phyloP scores from a whole-genome alignment of 2,329 filamentous ascomycete genomes.

The Zymoseptoria passerinii region DNA sequence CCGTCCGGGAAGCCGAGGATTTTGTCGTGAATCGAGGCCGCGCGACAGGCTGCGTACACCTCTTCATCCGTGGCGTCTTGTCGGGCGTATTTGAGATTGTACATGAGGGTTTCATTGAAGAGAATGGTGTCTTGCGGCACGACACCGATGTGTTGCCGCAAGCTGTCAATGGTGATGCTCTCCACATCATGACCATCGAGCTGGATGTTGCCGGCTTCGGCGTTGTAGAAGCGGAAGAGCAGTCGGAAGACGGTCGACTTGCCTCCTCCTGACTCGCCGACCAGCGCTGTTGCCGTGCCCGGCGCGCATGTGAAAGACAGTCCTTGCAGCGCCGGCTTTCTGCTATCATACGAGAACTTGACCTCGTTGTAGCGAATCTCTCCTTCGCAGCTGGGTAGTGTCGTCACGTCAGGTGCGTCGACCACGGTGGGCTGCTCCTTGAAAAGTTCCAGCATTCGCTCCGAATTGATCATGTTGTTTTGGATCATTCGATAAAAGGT shows the following conservation, averaged over 20 bases:
- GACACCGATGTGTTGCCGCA: slow-evolving; percentile 84
- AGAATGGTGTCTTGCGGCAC: slow-evolving; percentile 94
- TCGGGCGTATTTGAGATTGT: slow-evolving; percentile 86
- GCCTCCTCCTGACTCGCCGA: slow-evolving; percentile 91
- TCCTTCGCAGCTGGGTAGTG: slow-evolving; percentile 62
- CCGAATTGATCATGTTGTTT: slow-evolving; percentile 93
- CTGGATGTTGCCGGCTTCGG: slow-evolving; percentile 67
- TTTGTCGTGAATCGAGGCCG: slow-evolving; percentile 86
- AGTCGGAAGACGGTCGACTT: slow-evolving; percentile 96
- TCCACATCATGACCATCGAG: slow-evolving; percentile 79
- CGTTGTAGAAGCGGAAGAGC: slow-evolving; percentile 94
- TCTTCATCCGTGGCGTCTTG: slow-evolving; percentile 72
- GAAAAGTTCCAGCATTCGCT: slow-evolving; percentile 90
- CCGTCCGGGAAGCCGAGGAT: slow-evolving; percentile 82
- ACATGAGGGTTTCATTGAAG: slow-evolving; percentile 93
- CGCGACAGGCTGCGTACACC: slow-evolving; percentile 70
- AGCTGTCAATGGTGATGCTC: slow-evolving; percentile 77
- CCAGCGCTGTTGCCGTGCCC: slow-evolving; percentile 89
- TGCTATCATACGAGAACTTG: slow-evolving; percentile 79
- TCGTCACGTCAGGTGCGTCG: slow-evolving; percentile 59
- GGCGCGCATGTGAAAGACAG: slow-evolving; percentile 78
- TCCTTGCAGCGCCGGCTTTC: slow-evolving; percentile 74
- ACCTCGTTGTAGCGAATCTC: slow-evolving; percentile 83
- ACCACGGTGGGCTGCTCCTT: slow-evolving; percentile 90
- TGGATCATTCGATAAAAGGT: slow-evolving; percentile 95